A percentile compares a stretch with the other conserved stretches of the same genome.
Evolutionary conservation across 2,329 filamentous ascomycete species (phyloP).

Genomic region (Xylariaceae sp.): DNA sequence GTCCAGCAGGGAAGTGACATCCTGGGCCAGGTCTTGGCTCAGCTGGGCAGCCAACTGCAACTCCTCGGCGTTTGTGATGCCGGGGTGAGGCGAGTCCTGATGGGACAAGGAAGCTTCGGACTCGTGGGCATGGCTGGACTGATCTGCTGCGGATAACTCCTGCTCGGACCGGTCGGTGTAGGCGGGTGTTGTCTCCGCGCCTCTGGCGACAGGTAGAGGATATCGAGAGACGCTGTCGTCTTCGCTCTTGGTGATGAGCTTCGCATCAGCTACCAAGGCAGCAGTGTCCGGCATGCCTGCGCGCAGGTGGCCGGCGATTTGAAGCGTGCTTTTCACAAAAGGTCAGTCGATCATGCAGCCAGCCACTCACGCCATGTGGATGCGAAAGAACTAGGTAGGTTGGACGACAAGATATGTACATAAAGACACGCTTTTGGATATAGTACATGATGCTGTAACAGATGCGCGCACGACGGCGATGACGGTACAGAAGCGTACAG

Average conservation of each 20-base stretch:
- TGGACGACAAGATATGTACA: not conserved
- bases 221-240: conserved; percentile 39
- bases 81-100: conserved; percentile 37
- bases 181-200: conserved; percentile 42
- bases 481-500: not conserved
- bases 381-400: not conserved
- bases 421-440: not conserved
- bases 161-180: conserved; percentile 32
- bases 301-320: not conserved
- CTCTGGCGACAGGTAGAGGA: conserved; percentile 45
- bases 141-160: conserved; percentile 26
- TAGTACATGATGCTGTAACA: not conserved
- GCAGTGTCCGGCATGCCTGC: conserved; percentile 30
- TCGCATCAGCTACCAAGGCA: conserved; percentile 25
- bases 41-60: conserved; percentile 58
- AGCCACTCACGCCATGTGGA: not conserved
- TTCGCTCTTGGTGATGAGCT: conserved; percentile 16
- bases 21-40: conserved; percentile 52
- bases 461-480: not conserved
- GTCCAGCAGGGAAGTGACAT: conserved; percentile 47
- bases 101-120: conserved; percentile 37
- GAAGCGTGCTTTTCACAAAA: not conserved
- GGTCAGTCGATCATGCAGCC: not conserved
- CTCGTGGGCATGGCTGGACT: conserved; percentile 15
- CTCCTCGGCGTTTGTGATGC: conserved; percentile 49